A percentile compares a stretch with the other conserved stretches of the same genome.
Conservation (phyloP, 176 grass and related monocot genomes). For the Oryza meyeriana region DNA sequence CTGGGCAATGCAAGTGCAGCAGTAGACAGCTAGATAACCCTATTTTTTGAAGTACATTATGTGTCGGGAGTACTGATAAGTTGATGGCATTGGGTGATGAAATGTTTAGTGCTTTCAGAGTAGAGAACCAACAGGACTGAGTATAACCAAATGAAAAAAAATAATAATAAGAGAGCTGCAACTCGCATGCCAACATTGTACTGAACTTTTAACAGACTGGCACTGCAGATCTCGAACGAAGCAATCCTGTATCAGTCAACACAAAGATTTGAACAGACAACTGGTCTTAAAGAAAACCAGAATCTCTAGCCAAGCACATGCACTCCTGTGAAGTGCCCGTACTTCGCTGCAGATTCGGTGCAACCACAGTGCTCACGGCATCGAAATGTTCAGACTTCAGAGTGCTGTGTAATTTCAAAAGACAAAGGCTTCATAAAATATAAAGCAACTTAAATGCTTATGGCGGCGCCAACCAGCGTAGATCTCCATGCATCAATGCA, state of each 20-base stretch:
- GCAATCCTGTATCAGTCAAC: not conserved
- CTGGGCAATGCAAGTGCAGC: not conserved
- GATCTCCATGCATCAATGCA: too few species aligned
- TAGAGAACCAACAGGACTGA: not conserved
- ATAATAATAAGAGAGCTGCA: not conserved
- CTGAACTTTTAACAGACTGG: not conserved
- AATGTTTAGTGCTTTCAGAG: not conserved
- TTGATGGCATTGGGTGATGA: slow-evolving; percentile 3
- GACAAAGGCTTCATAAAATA: not conserved
- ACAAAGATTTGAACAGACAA: not conserved
- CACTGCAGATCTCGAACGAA: not conserved
- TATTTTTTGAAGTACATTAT: not conserved
- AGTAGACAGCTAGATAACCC: not conserved
- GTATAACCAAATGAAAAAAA: not conserved
- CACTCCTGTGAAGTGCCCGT: not conserved
- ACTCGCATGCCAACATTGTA: not conserved
- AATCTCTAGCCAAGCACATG: not conserved
- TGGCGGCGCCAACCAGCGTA: too few species aligned
- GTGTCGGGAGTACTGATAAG: not conserved
- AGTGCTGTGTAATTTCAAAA: not conserved
- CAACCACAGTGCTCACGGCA: not conserved
- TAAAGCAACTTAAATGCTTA: too few species aligned
- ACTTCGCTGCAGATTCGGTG: slow-evolving; percentile 5
- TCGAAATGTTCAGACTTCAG: not conserved
- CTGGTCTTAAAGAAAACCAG: not conserved